Conservation (phyloP, 2,329 filamentous ascomycete genomes). For the Leptographium wingfieldii region DNA sequence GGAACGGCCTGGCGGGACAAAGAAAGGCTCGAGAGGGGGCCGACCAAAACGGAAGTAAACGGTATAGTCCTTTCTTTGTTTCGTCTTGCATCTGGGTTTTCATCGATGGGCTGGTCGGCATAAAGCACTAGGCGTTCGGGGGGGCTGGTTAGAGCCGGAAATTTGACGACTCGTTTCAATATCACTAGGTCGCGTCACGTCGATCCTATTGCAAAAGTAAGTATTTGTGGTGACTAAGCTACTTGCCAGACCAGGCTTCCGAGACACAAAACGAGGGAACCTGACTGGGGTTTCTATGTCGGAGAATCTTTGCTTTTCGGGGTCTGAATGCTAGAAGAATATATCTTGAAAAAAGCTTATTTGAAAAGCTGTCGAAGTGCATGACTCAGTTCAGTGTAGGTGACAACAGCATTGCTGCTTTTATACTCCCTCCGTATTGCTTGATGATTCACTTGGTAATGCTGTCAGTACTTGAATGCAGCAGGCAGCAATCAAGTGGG, state of each 20-base stretch:
- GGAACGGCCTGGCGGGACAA: conserved; percentile 13
- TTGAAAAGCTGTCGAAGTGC: background rate
- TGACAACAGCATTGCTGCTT: background rate
- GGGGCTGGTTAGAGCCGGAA: background rate
- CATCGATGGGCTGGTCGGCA: background rate
- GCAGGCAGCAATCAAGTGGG: background rate
- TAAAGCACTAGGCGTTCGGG: background rate
- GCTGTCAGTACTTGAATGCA: background rate
- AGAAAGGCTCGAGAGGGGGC: conserved; percentile 21
- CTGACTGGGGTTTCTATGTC: background rate
- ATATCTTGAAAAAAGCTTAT: background rate
- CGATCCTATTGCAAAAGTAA: background rate
- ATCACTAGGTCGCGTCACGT: background rate
- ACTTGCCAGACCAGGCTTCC: background rate
- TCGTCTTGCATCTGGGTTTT: background rate
- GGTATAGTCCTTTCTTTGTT: background rate
- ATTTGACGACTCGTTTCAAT: background rate
- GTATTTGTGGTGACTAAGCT: background rate
- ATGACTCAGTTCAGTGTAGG: background rate
- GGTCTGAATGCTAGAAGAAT: background rate
- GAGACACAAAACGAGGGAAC: background rate
- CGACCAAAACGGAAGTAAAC: conserved; percentile 22
- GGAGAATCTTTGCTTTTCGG: background rate
- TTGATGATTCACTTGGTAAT: background rate
- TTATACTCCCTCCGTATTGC: background rate